Base-by-base conservation (phyloP, 805 yeast species). In the Myxozyma sirexii region DNA sequence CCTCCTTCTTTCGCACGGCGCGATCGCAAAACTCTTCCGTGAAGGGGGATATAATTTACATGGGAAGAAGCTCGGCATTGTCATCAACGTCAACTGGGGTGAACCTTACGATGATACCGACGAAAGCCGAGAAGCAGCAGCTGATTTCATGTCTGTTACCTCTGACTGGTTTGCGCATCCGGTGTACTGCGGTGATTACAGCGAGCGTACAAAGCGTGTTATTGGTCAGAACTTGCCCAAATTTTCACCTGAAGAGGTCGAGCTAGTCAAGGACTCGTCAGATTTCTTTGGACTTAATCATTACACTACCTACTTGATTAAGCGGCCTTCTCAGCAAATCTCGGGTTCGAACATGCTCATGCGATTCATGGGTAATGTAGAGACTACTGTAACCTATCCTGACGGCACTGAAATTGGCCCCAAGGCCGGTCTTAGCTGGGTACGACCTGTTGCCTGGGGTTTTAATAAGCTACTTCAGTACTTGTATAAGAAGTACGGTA, bases 101-200 rank as follows among this genome's bases (percentile, higher is more conserved):
- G 66, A 59, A 31, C 72, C 74, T 42, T 63, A 68, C 5, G 52
- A 69, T 2, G 64, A 70, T 42, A 49, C 63, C 3, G 68, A 63
- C 6, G 70, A 69, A 49, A 69, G 63, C 46, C n/a, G 62, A 19
- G 55, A 37, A 10, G 77, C 77, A 4, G 71, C 75, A 19, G 54
- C 54, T 19, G 64, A 74, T 50, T 67, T 55, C 29, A 60, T 71
- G 44, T 72, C 69, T n/a, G 64, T 71, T 29, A 51, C 60, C 13
- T 65, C 70, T 17, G 75, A 68, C 24, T 60, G 71, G 62, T 69
- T 73, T 59, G 70, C 68, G 7, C 65, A 73, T 49, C 76, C 77
- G 1, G 66, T 74, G 38, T 72, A 69, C 63, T 56, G 68, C 19
- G 76, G 76, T 1, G 73, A 74, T 51, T 71, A 69, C 46, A 75